Evolutionary conservation across 805 yeast species (phyloP), one percentile per base, ranked within the genome.

Genomic region (Candida berthetii): DNA sequence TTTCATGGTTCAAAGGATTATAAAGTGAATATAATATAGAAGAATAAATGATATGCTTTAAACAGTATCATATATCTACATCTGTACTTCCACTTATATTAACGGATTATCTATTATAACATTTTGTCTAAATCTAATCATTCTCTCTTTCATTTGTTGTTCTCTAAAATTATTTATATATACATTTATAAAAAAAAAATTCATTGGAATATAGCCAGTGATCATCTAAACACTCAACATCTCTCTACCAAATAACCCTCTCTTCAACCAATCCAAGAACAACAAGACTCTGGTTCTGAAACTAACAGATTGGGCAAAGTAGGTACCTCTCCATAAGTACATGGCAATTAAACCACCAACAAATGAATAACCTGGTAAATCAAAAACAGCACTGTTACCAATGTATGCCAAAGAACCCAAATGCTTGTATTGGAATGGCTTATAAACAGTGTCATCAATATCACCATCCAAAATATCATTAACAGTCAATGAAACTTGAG

Each of bases 321-420:
- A 80, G 24, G 78, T 82, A 38, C 82, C 72, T 65, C 87, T 74
- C 87, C 87, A 80, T 41, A 80, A 60, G 55, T 81, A 81, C 80
- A 81, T 76, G n/a, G 85, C 85, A 33, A 79, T 58, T 39, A 80
- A 57, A 2, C 85, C 87, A 44, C 85, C 84, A 45, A 79, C 76
- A 45, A 77, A 71, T 27, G 80, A 68, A 51, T 75, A 74, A 28
- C 80, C 78, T n/a, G 77, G 71, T 42, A 76, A 55, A 55, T 80
- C 87, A 55, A 80, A 80, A 22, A 80, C 85, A 3, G 87, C 87
- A 38, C 81, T 78, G 55, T 80, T 80, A 46, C 86, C 84, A 44
- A 81, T 71, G 48, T 81, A 81, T 3, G 86, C 86, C 48, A 81
- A 62, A 7, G 82, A 77, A 8, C 87, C 87, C 49, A 80, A 61